Evolutionary conservation across 371 early-diverging fungal genomes (phyloP), one percentile per base, ranked within the genome.

Genomic region (Mortierella sp.): DNA sequence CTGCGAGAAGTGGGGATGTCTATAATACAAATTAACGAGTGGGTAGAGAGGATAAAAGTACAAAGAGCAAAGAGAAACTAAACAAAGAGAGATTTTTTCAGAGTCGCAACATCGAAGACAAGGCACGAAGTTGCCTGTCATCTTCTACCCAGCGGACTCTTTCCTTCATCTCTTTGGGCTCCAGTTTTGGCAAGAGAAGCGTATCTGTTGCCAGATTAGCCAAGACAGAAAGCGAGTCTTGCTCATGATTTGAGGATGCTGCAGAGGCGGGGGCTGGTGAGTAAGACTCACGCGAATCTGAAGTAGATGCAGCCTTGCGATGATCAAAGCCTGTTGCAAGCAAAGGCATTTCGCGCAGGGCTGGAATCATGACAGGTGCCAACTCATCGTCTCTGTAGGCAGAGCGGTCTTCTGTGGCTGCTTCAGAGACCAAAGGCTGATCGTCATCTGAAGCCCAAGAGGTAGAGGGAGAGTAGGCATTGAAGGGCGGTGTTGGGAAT

Each of bases 91-190:
- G 4, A 24, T 21, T 32, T 16, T 16, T 38, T 81, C 76, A 86
- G 19, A 87, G 84, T 15, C 77, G 77, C 19, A 88, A 70, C 70
- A 76, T 79, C 28, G 78, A 75, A 10, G 79, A 74, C 57, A 88
- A 63, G 16, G 87, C 88, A 40, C 78, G 81, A 61, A 88, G 65
- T 61, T 88, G 88, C 52, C 88, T 73, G 40, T 84, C 74, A 41
- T 88, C 88, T 70, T 88, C 88, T 5, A 86, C 83, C 68, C 80
- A 84, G 7, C 86, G 86, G 21, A 78, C 55, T 52, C 74, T 85
- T 24, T 83, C 85, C 69, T 86, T 79, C 57, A 86, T 74, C 40
- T 86, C 86, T 67, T 84, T 81, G 22, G 83, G 79, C 52, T 76
- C 82, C 11, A 76, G 72, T 43, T 76, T 81, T 19, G 82, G 82